Evolutionary conservation across 192 early-diverging fungal species (phyloP).

Genomic region (Backusella tuberculispora): DNA sequence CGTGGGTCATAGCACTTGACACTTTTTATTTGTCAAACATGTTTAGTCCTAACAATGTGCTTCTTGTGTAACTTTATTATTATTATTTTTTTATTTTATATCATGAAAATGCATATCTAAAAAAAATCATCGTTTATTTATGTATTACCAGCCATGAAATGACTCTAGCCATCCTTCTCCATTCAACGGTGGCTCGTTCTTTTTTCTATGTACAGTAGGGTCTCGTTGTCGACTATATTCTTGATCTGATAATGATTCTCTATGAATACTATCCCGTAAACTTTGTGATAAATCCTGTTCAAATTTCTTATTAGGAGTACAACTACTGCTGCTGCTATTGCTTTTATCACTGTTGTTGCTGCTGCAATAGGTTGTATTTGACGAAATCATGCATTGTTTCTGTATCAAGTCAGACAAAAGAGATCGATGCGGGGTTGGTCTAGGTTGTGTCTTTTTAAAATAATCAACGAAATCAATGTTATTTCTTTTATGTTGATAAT

Average conservation of each 20-base stretch:
- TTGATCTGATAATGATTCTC: constrained; percentile 8
- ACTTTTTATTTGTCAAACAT: constrained; percentile 18
- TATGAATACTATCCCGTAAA: constrained; percentile 11
- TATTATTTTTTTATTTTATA: background rate
- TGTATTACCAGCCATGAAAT: constrained; percentile 21
- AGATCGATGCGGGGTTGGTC: constrained; percentile 10
- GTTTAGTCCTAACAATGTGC: constrained; percentile 9
- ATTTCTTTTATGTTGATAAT: constrained; percentile 7
- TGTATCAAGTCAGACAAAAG: constrained; percentile 21
- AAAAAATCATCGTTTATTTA: background rate
- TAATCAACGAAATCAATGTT: background rate
- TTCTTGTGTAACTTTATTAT: constrained; percentile 12
- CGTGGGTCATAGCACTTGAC: constrained; percentile 17
- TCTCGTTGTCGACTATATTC: background rate
- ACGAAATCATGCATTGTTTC: constrained; percentile 17
- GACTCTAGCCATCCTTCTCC: background rate
- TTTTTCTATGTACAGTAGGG: background rate
- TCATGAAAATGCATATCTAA: constrained; percentile 10
- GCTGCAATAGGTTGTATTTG: constrained; percentile 6
- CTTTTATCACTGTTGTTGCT: background rate
- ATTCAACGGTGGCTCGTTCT: background rate
- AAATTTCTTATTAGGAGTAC: background rate
- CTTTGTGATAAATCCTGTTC: background rate
- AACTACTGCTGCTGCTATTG: too few species aligned
- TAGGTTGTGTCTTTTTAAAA: constrained; percentile 28